These are phyloP conservation scores for Aspergillus sp. DNA, from an alignment of 2,329 filamentous ascomycete species.

Conservation along the genomic window DNA sequence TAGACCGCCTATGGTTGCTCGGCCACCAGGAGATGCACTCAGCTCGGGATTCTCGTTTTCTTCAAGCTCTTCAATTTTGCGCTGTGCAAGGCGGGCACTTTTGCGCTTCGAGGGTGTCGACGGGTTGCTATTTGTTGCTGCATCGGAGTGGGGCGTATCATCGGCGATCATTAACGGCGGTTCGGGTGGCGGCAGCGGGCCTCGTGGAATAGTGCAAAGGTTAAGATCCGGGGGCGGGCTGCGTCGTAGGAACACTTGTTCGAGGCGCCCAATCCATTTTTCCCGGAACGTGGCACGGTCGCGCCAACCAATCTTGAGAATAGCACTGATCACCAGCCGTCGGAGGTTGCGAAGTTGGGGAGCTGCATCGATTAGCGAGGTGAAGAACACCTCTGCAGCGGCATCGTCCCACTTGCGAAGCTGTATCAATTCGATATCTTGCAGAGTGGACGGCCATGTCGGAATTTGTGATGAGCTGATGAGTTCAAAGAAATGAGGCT, in stretches of 20 bases:
- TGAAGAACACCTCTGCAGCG: slow-evolving; percentile 68
- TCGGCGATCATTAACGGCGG: not conserved
- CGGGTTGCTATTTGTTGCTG: slow-evolving; percentile 6
- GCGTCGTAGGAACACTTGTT: slow-evolving; percentile 40
- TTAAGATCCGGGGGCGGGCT: slow-evolving; percentile 23
- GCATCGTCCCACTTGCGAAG: slow-evolving; percentile 65
- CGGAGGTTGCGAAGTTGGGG: slow-evolving; percentile 58
- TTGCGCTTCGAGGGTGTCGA: slow-evolving; percentile 28
- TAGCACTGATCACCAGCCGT: slow-evolving; percentile 63
- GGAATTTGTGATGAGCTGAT: slow-evolving; percentile 55
- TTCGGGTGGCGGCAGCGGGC: slow-evolving; percentile 2
- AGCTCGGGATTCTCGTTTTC: slow-evolving; percentile 9
- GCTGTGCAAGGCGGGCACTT: slow-evolving; percentile 30
- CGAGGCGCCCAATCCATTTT: slow-evolving; percentile 65
- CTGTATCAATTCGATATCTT: slow-evolving; percentile 64
- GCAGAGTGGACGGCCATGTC: slow-evolving; percentile 66
- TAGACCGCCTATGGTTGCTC: not conserved
- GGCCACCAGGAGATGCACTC: slow-evolving; percentile 3
- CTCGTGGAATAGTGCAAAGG: slow-evolving; percentile 17
- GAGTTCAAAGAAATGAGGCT: slow-evolving; percentile 64
- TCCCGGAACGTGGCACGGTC: slow-evolving; percentile 71
- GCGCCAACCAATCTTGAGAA: slow-evolving; percentile 71
- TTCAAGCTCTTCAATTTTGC: slow-evolving; percentile 19
- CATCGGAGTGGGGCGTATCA: slow-evolving; percentile 8
- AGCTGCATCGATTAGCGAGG: slow-evolving; percentile 67